Evolutionary conservation across 768 basidiomycete genomes (phyloP).

Genomic region (Tulasnella sp.): DNA sequence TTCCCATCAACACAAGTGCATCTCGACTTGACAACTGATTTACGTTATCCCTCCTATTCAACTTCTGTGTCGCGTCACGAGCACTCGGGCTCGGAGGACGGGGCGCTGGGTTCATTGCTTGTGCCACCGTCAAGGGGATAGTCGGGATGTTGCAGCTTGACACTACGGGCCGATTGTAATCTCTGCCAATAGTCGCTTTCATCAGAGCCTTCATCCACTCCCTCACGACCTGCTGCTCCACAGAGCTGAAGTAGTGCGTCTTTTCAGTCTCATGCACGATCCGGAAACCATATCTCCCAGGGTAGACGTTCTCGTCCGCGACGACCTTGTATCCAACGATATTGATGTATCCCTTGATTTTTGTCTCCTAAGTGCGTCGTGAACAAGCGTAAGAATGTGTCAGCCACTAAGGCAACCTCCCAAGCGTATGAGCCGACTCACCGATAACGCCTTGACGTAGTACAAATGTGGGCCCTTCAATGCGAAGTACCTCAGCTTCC

Average conservation of each 20-base stretch:
- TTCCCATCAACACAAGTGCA: conserved; percentile 59
- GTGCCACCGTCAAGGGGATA: conserved; percentile 87
- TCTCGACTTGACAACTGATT: conserved; percentile 72
- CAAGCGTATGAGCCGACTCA: conserved; percentile 20
- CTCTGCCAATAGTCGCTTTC: conserved; percentile 94
- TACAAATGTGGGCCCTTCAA: conserved; percentile 90
- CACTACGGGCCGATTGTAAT: conserved; percentile 85
- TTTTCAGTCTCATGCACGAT: conserved; percentile 83
- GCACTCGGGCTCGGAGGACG: conserved; percentile 87
- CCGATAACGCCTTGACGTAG: conserved; percentile 61
- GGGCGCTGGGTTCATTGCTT: conserved; percentile 92
- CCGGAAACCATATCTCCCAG: conserved; percentile 90
- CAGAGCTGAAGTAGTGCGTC: conserved; percentile 84
- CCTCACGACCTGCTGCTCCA: conserved; percentile 73
- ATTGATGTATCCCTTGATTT: conserved; percentile 94
- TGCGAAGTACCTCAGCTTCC: conserved; percentile 88
- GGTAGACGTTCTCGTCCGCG: conserved; percentile 83
- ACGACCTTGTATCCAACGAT: conserved; percentile 86
- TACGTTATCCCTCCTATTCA: conserved; percentile 74
- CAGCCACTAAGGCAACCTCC: conserved; percentile 8
- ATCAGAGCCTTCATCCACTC: conserved; percentile 99
- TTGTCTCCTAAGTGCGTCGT: conserved; percentile 55
- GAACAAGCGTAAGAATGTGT: not conserved
- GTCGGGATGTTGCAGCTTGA: conserved; percentile 96
- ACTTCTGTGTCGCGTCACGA: conserved; percentile 79